These are phyloP conservation scores for Celoporthe dispersa DNA, from an alignment of 2,329 filamentous ascomycete species.

Conservation along the genomic window DNA sequence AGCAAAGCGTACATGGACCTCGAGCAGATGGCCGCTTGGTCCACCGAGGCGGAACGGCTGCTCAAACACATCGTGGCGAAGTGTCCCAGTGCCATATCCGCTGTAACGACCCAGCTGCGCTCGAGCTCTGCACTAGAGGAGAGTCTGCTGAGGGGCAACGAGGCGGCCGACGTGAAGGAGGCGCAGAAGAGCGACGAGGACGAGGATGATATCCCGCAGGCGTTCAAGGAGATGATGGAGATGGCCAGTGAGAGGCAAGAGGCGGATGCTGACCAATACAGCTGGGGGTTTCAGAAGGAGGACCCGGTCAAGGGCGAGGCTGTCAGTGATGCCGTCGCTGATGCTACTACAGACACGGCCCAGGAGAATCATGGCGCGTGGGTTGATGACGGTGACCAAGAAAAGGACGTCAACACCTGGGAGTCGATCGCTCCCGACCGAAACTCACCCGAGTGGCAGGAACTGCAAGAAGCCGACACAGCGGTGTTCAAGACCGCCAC, in stretches of 20 bases:
- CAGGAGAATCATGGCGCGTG: slow-evolving; percentile 18
- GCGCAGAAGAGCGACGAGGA: background rate
- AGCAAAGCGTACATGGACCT: slow-evolving; percentile 56
- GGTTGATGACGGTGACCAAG: slow-evolving; percentile 8
- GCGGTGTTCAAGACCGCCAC: slow-evolving; percentile 1
- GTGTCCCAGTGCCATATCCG: slow-evolving; percentile 48
- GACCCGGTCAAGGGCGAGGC: background rate
- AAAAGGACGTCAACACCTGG: slow-evolving; percentile 15
- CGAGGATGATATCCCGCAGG: slow-evolving; percentile 15
- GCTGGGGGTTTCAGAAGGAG: slow-evolving; percentile 9
- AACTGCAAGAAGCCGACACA: slow-evolving; percentile 7
- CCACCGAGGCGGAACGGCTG: slow-evolving; percentile 46
- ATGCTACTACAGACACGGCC: background rate
- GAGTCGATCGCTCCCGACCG: slow-evolving; percentile 2
- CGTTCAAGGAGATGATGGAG: slow-evolving; percentile 27
- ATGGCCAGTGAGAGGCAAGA: slow-evolving; percentile 10
- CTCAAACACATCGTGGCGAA: slow-evolving; percentile 44
- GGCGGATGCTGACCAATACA: slow-evolving; percentile 1
- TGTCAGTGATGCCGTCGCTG: background rate
- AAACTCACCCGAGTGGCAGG: background rate
- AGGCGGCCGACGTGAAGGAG: background rate
- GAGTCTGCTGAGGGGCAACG: slow-evolving; percentile 31
- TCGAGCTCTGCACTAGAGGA: slow-evolving; percentile 34
- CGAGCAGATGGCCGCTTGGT: slow-evolving; percentile 54
- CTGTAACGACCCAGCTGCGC: slow-evolving; percentile 39